phyloP scores from a whole-genome alignment of 169 alveolate genomes.

The Plasmodium knowlesi region DNA sequence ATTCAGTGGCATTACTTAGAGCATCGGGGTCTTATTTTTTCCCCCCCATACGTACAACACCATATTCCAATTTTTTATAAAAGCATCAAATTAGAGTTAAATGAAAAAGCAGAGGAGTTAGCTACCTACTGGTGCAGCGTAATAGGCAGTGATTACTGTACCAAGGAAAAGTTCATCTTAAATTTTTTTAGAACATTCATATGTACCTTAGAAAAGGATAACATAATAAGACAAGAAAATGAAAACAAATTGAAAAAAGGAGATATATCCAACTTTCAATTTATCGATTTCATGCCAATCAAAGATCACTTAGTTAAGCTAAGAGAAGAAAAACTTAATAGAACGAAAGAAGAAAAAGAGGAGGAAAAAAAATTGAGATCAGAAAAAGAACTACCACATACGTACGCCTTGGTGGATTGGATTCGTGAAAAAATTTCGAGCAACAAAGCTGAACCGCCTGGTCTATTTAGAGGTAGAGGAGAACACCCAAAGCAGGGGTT shows the following conservation, averaged over 20 bases:
- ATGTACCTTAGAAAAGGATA: slow-evolving; percentile 83
- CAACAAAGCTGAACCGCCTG: slow-evolving; percentile 98
- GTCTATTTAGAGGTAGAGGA: slow-evolving; percentile 99
- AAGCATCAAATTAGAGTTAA: slow-evolving; percentile 89
- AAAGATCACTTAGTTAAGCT: slow-evolving; percentile 84
- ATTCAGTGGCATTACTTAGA: slow-evolving; percentile 91
- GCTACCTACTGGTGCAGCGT: slow-evolving; percentile 97
- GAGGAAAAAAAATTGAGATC: slow-evolving; percentile 85
- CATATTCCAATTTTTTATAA: slow-evolving; percentile 88
- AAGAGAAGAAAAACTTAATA: slow-evolving; percentile 88
- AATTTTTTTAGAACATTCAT: slow-evolving; percentile 92
- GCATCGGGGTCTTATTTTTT: slow-evolving; percentile 91
- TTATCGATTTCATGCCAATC: slow-evolving; percentile 93
- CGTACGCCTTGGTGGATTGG: slow-evolving; percentile 87
- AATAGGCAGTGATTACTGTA: slow-evolving; percentile 93
- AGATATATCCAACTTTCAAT: slow-evolving; percentile 80
- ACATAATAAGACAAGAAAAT: slow-evolving; percentile 79
- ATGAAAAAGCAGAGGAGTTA: slow-evolving; percentile 97
- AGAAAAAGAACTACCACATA: slow-evolving; percentile 85
- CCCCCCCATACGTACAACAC: slow-evolving; percentile 92
- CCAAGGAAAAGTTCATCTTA: slow-evolving; percentile 91
- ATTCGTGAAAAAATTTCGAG: slow-evolving; percentile 94
- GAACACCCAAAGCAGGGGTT: slow-evolving; percentile 98
- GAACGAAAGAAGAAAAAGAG: slow-evolving; percentile 89
- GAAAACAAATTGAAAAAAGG: slow-evolving; percentile 74